Evolutionary conservation across 192 early-diverging fungal species (phyloP).

Genomic region (Umbelopsis ramanniana): DNA sequence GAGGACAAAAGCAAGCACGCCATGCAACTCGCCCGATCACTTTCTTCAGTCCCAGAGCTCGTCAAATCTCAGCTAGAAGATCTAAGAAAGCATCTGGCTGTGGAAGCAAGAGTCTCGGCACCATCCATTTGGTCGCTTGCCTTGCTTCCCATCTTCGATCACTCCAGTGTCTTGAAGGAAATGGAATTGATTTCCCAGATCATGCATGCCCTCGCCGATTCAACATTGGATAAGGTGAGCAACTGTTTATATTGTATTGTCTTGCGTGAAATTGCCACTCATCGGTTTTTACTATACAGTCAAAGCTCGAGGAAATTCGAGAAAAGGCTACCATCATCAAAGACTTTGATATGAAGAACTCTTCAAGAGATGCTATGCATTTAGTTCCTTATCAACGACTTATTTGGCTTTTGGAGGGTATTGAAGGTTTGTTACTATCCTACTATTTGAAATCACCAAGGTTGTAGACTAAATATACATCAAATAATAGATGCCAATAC

Average conservation of each 20-base stretch:
- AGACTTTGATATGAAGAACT: conserved; percentile 43
- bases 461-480: too few species aligned
- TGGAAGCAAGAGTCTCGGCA: conserved; percentile 1
- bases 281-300: not conserved
- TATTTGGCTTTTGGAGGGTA: conserved; percentile 55
- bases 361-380: conserved; percentile 60
- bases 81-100: conserved; percentile 6
- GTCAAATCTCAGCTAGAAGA: conserved; percentile 25
- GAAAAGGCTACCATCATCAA: not conserved
- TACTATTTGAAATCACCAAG: not conserved
- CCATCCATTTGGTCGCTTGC: conserved; percentile 27
- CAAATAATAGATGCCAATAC: not conserved
- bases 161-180: conserved; percentile 49
- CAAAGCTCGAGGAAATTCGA: not conserved
- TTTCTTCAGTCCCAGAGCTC: conserved; percentile 57
- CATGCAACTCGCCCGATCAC: conserved; percentile 44
- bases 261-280: not conserved
- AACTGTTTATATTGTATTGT: not conserved
- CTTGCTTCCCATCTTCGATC: conserved; percentile 42
- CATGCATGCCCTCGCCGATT: conserved; percentile 22
- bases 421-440: not conserved
- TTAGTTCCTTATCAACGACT: conserved; percentile 70
- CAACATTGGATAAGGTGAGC: conserved; percentile 23
- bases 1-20: conserved; percentile 52
- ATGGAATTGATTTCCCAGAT: conserved; percentile 54